A percentile compares a stretch with the other conserved stretches of the same genome.
Conservation (phyloP, 495 filamentous ascomycete species). For the Niebla homalea region DNA sequence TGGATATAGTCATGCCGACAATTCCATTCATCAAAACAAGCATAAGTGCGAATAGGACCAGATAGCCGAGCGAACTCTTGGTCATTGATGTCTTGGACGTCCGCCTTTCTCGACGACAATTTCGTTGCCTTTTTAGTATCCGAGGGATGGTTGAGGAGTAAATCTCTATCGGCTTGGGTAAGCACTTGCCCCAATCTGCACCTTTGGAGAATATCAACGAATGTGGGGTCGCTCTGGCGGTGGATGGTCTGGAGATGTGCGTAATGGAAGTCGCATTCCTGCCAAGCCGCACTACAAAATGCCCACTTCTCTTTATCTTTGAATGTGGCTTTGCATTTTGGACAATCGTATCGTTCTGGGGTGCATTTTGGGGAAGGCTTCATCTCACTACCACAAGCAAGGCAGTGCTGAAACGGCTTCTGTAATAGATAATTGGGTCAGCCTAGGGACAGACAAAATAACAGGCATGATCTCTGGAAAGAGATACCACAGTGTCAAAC, state of each 20-base stretch:
- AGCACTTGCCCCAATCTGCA: slow-evolving; percentile 31
- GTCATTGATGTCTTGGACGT: slow-evolving; percentile 29
- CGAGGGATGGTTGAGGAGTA: slow-evolving; percentile 33
- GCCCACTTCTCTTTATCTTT: slow-evolving; percentile 11
- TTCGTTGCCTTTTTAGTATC: slow-evolving; percentile 30
- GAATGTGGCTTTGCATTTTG: slow-evolving; percentile 11
- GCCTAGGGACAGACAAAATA: background rate
- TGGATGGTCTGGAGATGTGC: slow-evolving; percentile 36
- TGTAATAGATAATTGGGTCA: background rate
- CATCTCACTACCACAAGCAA: slow-evolving; percentile 21
- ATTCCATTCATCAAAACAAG: slow-evolving; percentile 17
- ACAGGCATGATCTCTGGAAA: no score
- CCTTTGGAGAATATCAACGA: slow-evolving; percentile 39
- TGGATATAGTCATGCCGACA: slow-evolving; percentile 8
- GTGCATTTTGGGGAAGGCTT: background rate
- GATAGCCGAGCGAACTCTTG: slow-evolving; percentile 23
- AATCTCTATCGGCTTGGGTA: slow-evolving; percentile 22
- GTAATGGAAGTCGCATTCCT: slow-evolving; percentile 22
- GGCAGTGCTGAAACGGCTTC: slow-evolving; percentile 25
- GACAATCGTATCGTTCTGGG: slow-evolving; percentile 21
- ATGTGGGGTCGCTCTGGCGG: slow-evolving; percentile 36
- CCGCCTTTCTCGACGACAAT: slow-evolving; percentile 30
- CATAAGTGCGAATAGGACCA: slow-evolving; percentile 7
- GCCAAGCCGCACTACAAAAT: slow-evolving; percentile 19
- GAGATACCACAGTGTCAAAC: no score